Percentiles rank a stretch among this genome's conserved stretches.
These are phyloP conservation scores for Solanum acaule DNA, from an alignment of 257 asterid genomes.

Conservation along the genomic window DNA sequence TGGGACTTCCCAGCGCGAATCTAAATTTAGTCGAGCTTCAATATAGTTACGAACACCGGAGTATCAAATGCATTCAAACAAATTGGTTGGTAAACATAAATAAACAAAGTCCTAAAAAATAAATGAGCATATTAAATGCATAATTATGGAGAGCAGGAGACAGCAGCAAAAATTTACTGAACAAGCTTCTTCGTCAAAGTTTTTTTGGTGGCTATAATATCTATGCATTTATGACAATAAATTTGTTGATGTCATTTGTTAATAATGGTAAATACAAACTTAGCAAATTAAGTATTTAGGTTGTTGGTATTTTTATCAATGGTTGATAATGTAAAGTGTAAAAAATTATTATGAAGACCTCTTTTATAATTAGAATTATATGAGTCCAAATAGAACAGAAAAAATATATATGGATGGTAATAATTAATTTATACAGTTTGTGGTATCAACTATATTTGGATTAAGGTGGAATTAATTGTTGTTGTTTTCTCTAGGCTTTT, in stretches of 20 bases:
- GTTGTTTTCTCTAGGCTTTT: neutral
- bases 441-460: neutral
- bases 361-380: neutral
- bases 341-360: neutral
- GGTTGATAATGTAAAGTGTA: neutral
- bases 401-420: neutral
- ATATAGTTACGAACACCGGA: too few species aligned
- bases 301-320: neutral
- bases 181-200: neutral
- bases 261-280: neutral
- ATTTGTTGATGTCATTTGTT: neutral
- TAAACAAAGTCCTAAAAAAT: neutral
- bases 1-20: fast-evolving
- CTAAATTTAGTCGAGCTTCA: fast-evolving
- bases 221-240: neutral
- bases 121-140: neutral
- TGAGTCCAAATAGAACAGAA: neutral
- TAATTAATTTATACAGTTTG: neutral
- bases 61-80: neutral
- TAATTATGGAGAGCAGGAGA: neutral
- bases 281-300: neutral
- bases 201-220: neutral
- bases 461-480: neutral
- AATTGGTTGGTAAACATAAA: neutral
- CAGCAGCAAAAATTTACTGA: neutral